Base-by-base conservation (phyloP, 257 asterid species). In the Penstemon barbatus region DNA sequence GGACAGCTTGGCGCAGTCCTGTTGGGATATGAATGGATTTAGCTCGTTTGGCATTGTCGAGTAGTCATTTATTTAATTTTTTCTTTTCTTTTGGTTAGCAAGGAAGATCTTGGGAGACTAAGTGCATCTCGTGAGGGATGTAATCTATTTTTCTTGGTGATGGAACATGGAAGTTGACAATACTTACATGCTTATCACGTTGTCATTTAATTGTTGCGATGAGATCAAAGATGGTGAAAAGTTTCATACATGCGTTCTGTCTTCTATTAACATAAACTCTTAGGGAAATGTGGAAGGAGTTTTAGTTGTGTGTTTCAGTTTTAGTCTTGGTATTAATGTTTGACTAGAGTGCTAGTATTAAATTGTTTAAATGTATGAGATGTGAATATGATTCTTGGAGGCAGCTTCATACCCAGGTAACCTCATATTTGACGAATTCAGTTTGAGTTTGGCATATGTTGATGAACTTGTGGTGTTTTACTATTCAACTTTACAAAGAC, bases 381-480 rank as follows among this genome's bases (percentile, higher is more conserved):
- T 49, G 15, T 1, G 15, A 25, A 12, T 49, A 15, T 49, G n/a
- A 12, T 49, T 9, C 0, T 49, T 49, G 54, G 54, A 49, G 11
- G 54, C 33, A 25, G 33, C 33, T 13, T 10, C 54, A 49, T 62
- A 43, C 44, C 36, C 57, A 57, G 38, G 45, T 39, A 43, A 41
- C 12, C 46, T 61, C 55, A 55, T 42, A 44, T 13, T n/a, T 33
- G 44, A 36, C 13, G 67, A 7, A 56, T 44, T 48, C 41, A 40
- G 3, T 53, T 41, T 45, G 65, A 33, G 12, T 56, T 8, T 3
- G 8, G 42, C 48, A 60, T 42, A 55, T 60, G 59, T 56, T 7
- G 41, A 71, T 38, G 50, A 52, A 59, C 69, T 62, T 65, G 33
- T 19, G 59, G 25, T 49, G 49, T 61, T 66, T 40, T 66, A 12